phyloP scores from a whole-genome alignment of 192 early-diverging fungal genomes.

The Backusella luteola region DNA sequence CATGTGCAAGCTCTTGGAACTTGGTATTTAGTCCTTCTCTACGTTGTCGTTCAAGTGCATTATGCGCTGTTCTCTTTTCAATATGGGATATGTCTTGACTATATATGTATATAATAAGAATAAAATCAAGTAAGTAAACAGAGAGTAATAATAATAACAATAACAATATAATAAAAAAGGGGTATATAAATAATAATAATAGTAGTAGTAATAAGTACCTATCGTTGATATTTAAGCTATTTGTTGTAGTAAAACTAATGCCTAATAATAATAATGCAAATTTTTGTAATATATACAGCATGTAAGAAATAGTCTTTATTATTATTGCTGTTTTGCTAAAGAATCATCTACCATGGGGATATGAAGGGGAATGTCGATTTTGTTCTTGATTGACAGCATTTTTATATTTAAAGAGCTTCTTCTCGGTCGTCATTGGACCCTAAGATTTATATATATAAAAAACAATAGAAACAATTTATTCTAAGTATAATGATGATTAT shows the following conservation, averaged over 20 bases:
- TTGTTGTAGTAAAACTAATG: slow-evolving; percentile 1
- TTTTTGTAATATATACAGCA: neutral
- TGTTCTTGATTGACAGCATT: slow-evolving; percentile 1
- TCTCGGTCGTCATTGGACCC: slow-evolving; percentile 3
- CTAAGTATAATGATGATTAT: neutral
- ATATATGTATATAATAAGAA: neutral
- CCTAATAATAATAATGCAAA: neutral
- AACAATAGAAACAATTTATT: neutral
- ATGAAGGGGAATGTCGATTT: neutral
- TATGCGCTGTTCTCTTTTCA: slow-evolving; percentile 76
- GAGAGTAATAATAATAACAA: neutral
- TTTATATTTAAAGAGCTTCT: neutral
- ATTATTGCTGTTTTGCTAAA: neutral
- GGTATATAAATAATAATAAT: neutral
- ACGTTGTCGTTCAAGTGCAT: slow-evolving; percentile 77
- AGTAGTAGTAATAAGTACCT: neutral
- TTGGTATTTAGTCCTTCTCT: slow-evolving; percentile 77
- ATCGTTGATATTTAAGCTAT: neutral
- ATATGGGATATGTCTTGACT: slow-evolving; percentile 11
- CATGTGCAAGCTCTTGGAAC: slow-evolving; percentile 80
- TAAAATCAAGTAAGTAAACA: neutral
- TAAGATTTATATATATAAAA: neutral
- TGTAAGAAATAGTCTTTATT: neutral
- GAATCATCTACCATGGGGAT: slow-evolving; percentile 5
- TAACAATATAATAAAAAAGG: neutral